These are phyloP conservation scores for Aspergillus melleus DNA, from an alignment of 2,329 filamentous ascomycete genomes.

Conservation along the genomic window DNA sequence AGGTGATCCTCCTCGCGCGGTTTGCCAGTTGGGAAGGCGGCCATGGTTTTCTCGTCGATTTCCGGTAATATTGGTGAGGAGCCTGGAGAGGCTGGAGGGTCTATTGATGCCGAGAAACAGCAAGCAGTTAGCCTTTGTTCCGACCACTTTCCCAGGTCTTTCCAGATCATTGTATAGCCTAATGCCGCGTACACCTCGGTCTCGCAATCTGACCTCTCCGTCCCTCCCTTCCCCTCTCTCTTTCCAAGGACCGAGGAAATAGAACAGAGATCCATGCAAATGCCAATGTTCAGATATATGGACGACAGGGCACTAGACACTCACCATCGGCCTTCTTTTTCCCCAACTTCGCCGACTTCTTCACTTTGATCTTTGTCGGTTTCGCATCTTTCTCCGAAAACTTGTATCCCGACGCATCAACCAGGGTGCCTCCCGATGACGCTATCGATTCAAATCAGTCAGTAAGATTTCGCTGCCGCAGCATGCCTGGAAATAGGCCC, in stretches of 20 bases:
- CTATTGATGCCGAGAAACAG: background rate
- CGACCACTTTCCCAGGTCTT: background rate
- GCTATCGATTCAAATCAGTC: background rate
- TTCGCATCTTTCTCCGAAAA: constrained; percentile 47
- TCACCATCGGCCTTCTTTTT: constrained; percentile 38
- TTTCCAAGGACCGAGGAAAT: background rate
- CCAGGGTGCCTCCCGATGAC: constrained; percentile 33
- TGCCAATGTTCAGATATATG: background rate
- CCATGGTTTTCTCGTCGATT: constrained; percentile 72
- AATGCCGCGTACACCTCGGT: too few species aligned
- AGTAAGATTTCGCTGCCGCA: background rate
- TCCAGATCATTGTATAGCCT: too few species aligned
- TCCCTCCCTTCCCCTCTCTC: background rate
- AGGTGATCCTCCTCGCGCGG: constrained; percentile 79
- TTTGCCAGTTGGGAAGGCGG: constrained; percentile 77
- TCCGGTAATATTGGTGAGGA: constrained; percentile 49
- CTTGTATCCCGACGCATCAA: constrained; percentile 48
- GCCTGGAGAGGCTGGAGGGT: constrained; percentile 32
- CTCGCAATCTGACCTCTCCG: background rate
- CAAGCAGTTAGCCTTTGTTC: background rate
- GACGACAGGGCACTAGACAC: background rate
- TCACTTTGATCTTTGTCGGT: constrained; percentile 46
- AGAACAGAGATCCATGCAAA: background rate
- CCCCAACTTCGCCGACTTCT: constrained; percentile 31
- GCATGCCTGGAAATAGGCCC: background rate